Conservation (phyloP, 1,284 basidiomycete genomes). For the Moniliella sp. region DNA sequence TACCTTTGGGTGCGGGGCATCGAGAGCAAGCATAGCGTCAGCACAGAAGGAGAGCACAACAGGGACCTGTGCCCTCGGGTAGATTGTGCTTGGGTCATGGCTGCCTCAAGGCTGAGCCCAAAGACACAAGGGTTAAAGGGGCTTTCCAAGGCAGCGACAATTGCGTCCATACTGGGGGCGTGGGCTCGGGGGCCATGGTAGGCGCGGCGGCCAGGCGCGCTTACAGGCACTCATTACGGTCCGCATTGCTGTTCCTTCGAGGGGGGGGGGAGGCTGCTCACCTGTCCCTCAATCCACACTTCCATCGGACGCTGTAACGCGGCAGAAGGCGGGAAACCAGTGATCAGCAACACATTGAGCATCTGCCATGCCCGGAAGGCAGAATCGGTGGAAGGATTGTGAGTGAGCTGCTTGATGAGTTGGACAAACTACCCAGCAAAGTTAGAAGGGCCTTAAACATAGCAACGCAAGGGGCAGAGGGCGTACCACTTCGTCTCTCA, state of each 20-base stretch:
- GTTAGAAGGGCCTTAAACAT: not conserved
- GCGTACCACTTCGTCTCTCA: not conserved
- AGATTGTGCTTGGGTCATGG: slow-evolving; percentile 60
- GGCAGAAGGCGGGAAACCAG: slow-evolving; percentile 62
- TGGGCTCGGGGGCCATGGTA: not conserved
- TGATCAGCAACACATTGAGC: slow-evolving; percentile 60
- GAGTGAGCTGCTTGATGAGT: slow-evolving; percentile 64
- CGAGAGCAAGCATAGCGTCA: slow-evolving; percentile 65
- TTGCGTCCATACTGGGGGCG: slow-evolving; percentile 1
- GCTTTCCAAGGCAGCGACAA: slow-evolving; percentile 30
- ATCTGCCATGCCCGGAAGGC: slow-evolving; percentile 73
- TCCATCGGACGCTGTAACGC: slow-evolving; percentile 58
- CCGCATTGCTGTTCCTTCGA: not conserved
- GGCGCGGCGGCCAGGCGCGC: not conserved
- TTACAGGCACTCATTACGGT: not conserved
- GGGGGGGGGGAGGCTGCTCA: too few relatives aligned
- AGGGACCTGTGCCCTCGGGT: slow-evolving; percentile 55
- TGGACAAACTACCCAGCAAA: slow-evolving; percentile 49
- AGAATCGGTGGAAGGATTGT: slow-evolving; percentile 59
- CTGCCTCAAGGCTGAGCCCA: slow-evolving; percentile 60
- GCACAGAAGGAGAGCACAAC: slow-evolving; percentile 76
- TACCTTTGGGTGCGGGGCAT: slow-evolving; percentile 60
- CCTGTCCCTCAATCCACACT: not conserved
- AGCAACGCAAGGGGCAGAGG: not conserved
- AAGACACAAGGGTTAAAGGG: slow-evolving; percentile 82